Evolutionary conservation across 2,329 filamentous ascomycete species (phyloP).

Genomic region (Neonectria ditissima): DNA sequence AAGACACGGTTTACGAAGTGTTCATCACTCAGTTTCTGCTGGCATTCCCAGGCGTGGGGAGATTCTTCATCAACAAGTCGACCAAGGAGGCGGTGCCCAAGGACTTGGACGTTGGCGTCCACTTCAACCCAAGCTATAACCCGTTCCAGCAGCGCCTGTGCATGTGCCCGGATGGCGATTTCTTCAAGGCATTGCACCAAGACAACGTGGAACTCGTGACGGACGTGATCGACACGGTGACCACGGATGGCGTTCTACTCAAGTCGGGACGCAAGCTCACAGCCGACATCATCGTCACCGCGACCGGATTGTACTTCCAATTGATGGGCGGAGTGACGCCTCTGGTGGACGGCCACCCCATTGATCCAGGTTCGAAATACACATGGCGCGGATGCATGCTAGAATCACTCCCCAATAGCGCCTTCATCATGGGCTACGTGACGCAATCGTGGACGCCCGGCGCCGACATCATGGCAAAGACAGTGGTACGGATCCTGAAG

Average conservation of each 20-base stretch:
- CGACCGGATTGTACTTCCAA: conserved; percentile 73
- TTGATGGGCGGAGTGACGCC: conserved; percentile 66
- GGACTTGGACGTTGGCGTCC: conserved; percentile 65
- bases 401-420: conserved; percentile 73
- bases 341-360: conserved; percentile 63
- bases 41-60: conserved; percentile 39
- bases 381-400: conserved; percentile 75
- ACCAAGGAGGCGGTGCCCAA: conserved; percentile 65
- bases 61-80: conserved; percentile 52
- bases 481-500: conserved; percentile 63
- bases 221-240: conserved; percentile 64
- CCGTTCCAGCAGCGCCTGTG: conserved; percentile 84
- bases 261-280: conserved; percentile 62
- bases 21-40: conserved; percentile 53
- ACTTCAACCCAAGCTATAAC: conserved; percentile 74
- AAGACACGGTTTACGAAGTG: conserved; percentile 59
- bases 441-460: conserved; percentile 77
- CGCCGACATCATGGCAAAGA: conserved; percentile 63
- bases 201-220: conserved; percentile 63
- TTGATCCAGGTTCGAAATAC: conserved; percentile 64
- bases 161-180: conserved; percentile 69
- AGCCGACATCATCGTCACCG: conserved; percentile 76
- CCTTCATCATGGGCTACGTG: conserved; percentile 73
- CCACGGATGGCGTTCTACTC: conserved; percentile 60
- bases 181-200: conserved; percentile 61